phyloP scores from a whole-genome alignment of 345 rosid genomes.

The Citropsis articulata region DNA sequence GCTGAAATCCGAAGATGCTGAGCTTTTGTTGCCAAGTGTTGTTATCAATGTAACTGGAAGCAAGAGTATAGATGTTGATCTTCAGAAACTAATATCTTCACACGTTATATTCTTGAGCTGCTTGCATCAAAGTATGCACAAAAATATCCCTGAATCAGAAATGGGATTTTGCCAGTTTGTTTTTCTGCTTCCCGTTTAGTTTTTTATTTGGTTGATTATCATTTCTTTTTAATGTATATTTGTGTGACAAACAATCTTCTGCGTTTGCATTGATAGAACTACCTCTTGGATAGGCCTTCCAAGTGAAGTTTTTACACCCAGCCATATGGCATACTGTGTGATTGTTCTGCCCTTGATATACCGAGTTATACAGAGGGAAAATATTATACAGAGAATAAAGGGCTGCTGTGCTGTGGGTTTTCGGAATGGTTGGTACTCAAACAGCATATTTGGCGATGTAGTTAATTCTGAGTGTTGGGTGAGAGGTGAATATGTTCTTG shows the following conservation, averaged over 20 bases:
- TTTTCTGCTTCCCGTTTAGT: neutral
- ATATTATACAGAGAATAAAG: neutral
- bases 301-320: neutral
- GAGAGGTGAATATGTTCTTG: neutral
- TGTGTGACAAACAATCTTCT: neutral
- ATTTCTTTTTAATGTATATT: neutral
- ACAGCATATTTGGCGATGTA: neutral
- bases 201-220: neutral
- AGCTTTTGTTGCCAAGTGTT: constrained; percentile 74
- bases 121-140: neutral
- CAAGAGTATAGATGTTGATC: constrained; percentile 43
- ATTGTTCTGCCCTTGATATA: neutral
- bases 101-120: constrained; percentile 46
- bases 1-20: constrained; percentile 84
- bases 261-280: neutral
- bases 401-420: neutral
- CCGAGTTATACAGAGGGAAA: neutral
- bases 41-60: constrained; percentile 74
- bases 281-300: neutral
- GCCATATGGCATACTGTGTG: neutral
- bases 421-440: neutral
- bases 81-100: constrained; percentile 55
- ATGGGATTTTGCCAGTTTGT: neutral
- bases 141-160: neutral
- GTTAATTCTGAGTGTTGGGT: neutral